These are phyloP conservation scores for Chaetomium globosum DNA, from an alignment of 2,329 filamentous ascomycete genomes.

Conservation along the genomic window DNA sequence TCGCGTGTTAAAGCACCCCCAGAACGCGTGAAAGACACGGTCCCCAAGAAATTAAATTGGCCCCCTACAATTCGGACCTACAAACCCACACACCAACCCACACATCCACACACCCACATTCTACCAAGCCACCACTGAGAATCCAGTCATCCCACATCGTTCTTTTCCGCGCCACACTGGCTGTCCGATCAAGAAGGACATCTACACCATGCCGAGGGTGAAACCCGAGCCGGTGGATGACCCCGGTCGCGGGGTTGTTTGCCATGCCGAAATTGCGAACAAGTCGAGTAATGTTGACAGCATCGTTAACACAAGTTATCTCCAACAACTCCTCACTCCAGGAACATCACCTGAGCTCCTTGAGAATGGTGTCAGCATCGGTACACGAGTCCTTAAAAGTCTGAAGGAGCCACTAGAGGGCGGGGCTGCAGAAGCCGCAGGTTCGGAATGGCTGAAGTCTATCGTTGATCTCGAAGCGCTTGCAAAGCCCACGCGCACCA, in stretches of 20 bases:
- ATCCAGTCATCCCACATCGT: background rate
- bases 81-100: background rate
- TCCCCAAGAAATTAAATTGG: background rate
- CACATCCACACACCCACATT: background rate
- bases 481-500: slow-evolving; percentile 40
- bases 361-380: slow-evolving; percentile 27
- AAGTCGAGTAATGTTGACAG: background rate
- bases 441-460: slow-evolving; percentile 30
- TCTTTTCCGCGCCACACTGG: background rate
- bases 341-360: slow-evolving; percentile 19
- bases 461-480: slow-evolving; percentile 26
- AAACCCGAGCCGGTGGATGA: slow-evolving; percentile 23
- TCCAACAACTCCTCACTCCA: slow-evolving; percentile 20
- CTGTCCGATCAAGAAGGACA: background rate
- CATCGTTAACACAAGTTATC: slow-evolving; percentile 10
- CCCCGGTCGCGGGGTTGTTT: slow-evolving; percentile 1
- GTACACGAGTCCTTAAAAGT: slow-evolving; percentile 22
- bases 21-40: background rate
- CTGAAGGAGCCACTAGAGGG: slow-evolving; percentile 26
- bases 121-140: background rate
- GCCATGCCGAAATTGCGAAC: background rate
- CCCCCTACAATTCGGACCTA: background rate
- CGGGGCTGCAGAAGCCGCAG: slow-evolving; percentile 7
- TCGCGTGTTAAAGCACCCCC: slow-evolving; percentile 17
- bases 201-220: slow-evolving; percentile 16